phyloP scores from a whole-genome alignment of 2,329 filamentous ascomycete species.

The Beauveria bassiana region DNA sequence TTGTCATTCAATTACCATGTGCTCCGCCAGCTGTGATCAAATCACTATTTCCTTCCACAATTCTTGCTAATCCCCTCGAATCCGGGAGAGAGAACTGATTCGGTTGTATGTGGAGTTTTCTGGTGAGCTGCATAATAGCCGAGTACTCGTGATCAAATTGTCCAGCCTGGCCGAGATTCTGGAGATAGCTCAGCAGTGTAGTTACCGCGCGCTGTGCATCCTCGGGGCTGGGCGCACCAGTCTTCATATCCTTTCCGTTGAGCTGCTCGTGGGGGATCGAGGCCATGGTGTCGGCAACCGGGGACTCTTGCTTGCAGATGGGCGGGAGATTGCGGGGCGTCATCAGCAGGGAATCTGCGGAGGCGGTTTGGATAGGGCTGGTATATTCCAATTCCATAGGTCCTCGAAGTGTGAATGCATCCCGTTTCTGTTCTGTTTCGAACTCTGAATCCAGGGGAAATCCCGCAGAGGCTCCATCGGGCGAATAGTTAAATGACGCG shows the following conservation, averaged over 20 bases:
- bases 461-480: slow-evolving; percentile 60
- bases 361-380: slow-evolving; percentile 30
- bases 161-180: slow-evolving; percentile 56
- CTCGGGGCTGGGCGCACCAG: slow-evolving; percentile 62
- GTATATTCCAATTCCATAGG: slow-evolving; percentile 56
- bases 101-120: slow-evolving; percentile 70
- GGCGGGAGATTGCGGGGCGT: slow-evolving; percentile 41
- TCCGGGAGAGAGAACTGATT: slow-evolving; percentile 25
- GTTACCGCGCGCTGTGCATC: slow-evolving; percentile 78
- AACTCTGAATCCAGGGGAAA: slow-evolving; percentile 53
- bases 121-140: slow-evolving; percentile 72
- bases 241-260: not conserved
- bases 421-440: slow-evolving; percentile 54
- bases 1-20: not conserved
- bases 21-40: not conserved
- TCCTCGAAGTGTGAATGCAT: slow-evolving; percentile 68
- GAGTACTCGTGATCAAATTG: slow-evolving; percentile 72
- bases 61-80: slow-evolving; percentile 45
- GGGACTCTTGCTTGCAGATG: not conserved
- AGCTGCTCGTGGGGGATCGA: not conserved
- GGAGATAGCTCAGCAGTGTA: slow-evolving; percentile 74
- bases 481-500: slow-evolving; percentile 67
- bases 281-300: not conserved
- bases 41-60: slow-evolving; percentile 50
- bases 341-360: slow-evolving; percentile 31